Base-by-base conservation (phyloP, 257 asterid species). In the Petrea volubilis region DNA sequence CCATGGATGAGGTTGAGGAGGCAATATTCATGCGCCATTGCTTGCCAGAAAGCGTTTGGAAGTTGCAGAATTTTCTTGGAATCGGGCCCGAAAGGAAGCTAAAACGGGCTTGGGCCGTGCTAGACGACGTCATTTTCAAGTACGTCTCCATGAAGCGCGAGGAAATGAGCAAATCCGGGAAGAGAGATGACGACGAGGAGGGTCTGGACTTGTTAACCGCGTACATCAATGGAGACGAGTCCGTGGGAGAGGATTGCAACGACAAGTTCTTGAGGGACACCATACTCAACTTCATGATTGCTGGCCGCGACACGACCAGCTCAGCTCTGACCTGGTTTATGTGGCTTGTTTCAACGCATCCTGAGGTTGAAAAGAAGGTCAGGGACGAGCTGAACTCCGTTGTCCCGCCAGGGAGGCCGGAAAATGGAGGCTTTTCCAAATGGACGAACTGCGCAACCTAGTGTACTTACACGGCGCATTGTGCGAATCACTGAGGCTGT, bases 1-100 rank as follows among this genome's bases (percentile, higher is more conserved):
- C 96, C 12, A 77, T 88, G 89, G 96, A 88, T 38, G 87, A 80
- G n/a, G 93, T 72, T 0, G 93, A 88, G 67, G 89, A 86, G 17
- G 90, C 87, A 0, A 82, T 88, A 20, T 75, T 88, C 53, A 60
- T 82, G 79, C 80, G 93, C 21, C 88, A 84, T 49, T 34, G 75
- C 61, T 10, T 84, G 77, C 96, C 93, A 0, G 90, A 77, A 43
- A 60, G 55, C 31, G 23, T 82, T 11, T 81, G 90, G 88, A 86
- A 74, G 87, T 34, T 88, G 7, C 55, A 64, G 34, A 74, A 60
- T 24, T 71, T 78, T 72, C 77, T 78, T 2, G 77, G 85, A 0
- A 41, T 88, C 20, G 93, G 96, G 2, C 78, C 51, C 8, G 90
- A 86, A 49, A 74, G 67, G 74, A 79, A 72, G 13, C 17, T 82